A percentile compares a stretch with the other conserved stretches of the same genome.
These are phyloP conservation scores for Penicillium crustosum DNA, from an alignment of 2,329 filamentous ascomycete genomes.

Conservation along the genomic window DNA sequence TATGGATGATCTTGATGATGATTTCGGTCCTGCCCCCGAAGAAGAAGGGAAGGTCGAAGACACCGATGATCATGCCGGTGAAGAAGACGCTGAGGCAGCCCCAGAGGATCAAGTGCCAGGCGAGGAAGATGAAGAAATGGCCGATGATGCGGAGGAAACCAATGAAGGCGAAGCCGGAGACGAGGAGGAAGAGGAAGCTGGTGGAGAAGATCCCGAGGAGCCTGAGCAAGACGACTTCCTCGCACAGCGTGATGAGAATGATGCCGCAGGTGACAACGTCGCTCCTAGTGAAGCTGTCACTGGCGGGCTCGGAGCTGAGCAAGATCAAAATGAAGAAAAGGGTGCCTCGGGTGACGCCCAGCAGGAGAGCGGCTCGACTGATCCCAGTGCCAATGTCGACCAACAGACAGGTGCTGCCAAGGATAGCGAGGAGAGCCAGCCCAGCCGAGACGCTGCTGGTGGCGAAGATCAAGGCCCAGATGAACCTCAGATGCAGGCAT, in stretches of 20 bases:
- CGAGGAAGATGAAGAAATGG: slow-evolving; percentile 38
- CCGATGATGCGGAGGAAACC: slow-evolving; percentile 48
- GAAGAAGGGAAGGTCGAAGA: slow-evolving; percentile 38
- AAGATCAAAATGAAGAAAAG: slow-evolving; percentile 45
- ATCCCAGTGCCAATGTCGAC: slow-evolving; percentile 49
- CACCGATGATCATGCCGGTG: slow-evolving; percentile 30
- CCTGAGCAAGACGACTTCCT: slow-evolving; percentile 51
- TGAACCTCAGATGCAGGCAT: slow-evolving; percentile 63
- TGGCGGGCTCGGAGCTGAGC: slow-evolving; percentile 40
- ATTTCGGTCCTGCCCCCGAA: slow-evolving; percentile 40
- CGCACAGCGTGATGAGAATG: slow-evolving; percentile 49
- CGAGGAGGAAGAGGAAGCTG: slow-evolving; percentile 46
- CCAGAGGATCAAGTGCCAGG: slow-evolving; percentile 34
- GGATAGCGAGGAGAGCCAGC: slow-evolving; percentile 41
- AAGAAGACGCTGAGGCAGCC: slow-evolving; percentile 32
- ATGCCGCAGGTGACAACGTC: slow-evolving; percentile 56
- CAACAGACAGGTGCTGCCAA: slow-evolving; percentile 45
- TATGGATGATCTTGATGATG: slow-evolving; percentile 48
- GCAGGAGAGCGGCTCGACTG: slow-evolving; percentile 45
- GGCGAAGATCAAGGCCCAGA: slow-evolving; percentile 36
- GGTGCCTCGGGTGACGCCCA: slow-evolving; percentile 49
- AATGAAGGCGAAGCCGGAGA: slow-evolving; percentile 48
- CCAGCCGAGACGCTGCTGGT: slow-evolving; percentile 39
- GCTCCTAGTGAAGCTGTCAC: slow-evolving; percentile 45
- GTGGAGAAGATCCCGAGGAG: slow-evolving; percentile 51